phyloP scores from a whole-genome alignment of 768 basidiomycete genomes.

The Lactifluus echinatus region DNA sequence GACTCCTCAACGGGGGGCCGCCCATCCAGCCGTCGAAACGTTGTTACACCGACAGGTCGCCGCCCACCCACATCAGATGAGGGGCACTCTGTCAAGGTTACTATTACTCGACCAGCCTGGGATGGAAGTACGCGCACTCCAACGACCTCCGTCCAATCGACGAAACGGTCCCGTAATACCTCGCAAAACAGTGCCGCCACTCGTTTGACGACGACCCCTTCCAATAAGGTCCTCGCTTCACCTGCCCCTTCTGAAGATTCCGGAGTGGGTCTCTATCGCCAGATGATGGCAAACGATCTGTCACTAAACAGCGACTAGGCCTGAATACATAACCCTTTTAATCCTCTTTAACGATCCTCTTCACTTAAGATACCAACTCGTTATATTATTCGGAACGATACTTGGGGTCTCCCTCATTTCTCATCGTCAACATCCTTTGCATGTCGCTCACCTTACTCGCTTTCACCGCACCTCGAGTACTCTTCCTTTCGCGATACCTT shows the following conservation, averaged over 20 bases:
- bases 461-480: constrained; percentile 15
- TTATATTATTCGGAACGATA: constrained; percentile 21
- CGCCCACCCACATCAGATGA: constrained; percentile 50
- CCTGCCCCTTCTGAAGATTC: constrained; percentile 78
- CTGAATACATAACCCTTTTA: constrained; percentile 22
- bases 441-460: constrained; percentile 8
- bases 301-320: constrained; percentile 37
- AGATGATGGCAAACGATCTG: constrained; percentile 69
- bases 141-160: constrained; percentile 26
- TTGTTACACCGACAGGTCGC: constrained; percentile 37
- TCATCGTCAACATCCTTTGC: constrained; percentile 21
- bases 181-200: constrained; percentile 63
- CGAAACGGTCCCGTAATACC: constrained; percentile 60
- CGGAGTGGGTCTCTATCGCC: constrained; percentile 75
- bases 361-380: constrained; percentile 17
- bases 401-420: constrained; percentile 21
- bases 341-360: constrained; percentile 13
- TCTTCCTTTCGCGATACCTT: constrained; percentile 21
- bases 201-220: constrained; percentile 28
- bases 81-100: constrained; percentile 53
- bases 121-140: constrained; percentile 45
- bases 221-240: constrained; percentile 46
- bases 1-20: constrained; percentile 43
- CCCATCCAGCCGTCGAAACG: constrained; percentile 56
- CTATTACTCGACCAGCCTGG: constrained; percentile 70